Percentiles rank a stretch among this genome's conserved stretches.
Conservation (phyloP, 2,329 filamentous ascomycete genomes). For the Aspergillus pseudoglaucus region DNA sequence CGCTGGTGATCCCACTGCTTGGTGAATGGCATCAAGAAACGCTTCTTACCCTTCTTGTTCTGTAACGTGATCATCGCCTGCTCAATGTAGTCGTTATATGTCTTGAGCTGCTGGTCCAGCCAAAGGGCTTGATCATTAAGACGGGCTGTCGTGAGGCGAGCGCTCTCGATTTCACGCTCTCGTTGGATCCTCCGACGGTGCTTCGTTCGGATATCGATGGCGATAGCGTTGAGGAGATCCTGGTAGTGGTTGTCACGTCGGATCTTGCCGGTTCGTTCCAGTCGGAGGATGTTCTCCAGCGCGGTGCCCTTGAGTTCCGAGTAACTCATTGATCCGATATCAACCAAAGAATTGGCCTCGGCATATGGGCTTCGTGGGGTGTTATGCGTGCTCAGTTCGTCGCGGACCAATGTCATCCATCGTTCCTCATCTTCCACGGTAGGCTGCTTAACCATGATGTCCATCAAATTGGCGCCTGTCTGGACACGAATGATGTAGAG, state of each 20-base stretch:
- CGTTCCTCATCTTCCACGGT: slow-evolving; percentile 79
- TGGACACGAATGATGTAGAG: slow-evolving; percentile 97
- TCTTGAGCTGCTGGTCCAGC: slow-evolving; percentile 90
- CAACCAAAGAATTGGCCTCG: slow-evolving; percentile 73
- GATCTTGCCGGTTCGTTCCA: slow-evolving; percentile 83
- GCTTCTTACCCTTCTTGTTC: slow-evolving; percentile 92
- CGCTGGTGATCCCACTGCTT: slow-evolving; percentile 98
- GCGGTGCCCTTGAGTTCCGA: slow-evolving; percentile 87
- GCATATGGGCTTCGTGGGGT: slow-evolving; percentile 79
- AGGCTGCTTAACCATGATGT: slow-evolving; percentile 89
- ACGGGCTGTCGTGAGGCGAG: slow-evolving; percentile 41
- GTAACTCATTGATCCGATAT: slow-evolving; percentile 85
- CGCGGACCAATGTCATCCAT: slow-evolving; percentile 73
- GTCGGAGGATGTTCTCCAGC: slow-evolving; percentile 83
- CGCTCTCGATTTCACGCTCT: slow-evolving; percentile 74
- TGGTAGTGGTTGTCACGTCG: slow-evolving; percentile 86
- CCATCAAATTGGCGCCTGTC: slow-evolving; percentile 82
- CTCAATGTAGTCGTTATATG: slow-evolving; percentile 98
- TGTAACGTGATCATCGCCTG: slow-evolving; percentile 96
- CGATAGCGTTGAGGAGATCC: slow-evolving; percentile 95
- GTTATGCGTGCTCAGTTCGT: slow-evolving; percentile 67
- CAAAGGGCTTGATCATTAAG: slow-evolving; percentile 67
- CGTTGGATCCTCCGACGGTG: slow-evolving; percentile 87
- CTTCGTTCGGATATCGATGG: slow-evolving; percentile 93
- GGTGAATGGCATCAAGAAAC: slow-evolving; percentile 91